Conservation (phyloP, 2,329 filamentous ascomycete genomes). For the Amauroascus niger region DNA sequence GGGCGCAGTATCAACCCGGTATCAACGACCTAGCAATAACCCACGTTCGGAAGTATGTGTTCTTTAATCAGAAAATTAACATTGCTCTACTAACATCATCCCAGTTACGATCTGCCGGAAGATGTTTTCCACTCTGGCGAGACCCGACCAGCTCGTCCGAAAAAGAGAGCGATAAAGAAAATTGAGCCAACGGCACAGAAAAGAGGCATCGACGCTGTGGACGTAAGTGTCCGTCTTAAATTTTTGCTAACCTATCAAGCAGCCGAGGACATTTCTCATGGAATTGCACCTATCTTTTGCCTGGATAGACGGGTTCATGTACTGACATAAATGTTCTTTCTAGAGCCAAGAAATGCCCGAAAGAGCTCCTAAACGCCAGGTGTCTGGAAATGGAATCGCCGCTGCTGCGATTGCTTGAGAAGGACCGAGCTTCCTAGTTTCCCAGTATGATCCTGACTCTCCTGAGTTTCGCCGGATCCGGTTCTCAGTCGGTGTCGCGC, state of each 20-base stretch:
- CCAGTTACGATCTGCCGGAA: conserved; percentile 73
- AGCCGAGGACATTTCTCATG: neutral
- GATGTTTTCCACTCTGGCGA: conserved; percentile 82
- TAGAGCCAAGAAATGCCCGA: conserved; percentile 15
- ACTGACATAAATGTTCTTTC: conserved; percentile 12
- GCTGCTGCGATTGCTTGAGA: conserved; percentile 14
- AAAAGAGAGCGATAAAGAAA: conserved; percentile 43
- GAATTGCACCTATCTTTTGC: neutral
- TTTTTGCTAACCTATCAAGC: conserved; percentile 8
- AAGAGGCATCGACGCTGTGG: conserved; percentile 32
- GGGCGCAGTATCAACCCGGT: conserved; percentile 65
- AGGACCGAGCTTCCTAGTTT: neutral
- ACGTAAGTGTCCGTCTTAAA: conserved; percentile 31
- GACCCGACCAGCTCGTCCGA: conserved; percentile 51
- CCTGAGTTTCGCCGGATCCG: neutral
- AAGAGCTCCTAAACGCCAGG: conserved; percentile 15
- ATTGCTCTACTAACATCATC: conserved; percentile 13
- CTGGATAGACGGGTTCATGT: neutral
- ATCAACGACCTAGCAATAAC: conserved; percentile 70
- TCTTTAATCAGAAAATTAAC: conserved; percentile 3
- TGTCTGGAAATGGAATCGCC: conserved; percentile 17
- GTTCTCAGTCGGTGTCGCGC: neutral
- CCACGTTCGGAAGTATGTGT: conserved; percentile 66
- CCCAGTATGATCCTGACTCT: neutral
- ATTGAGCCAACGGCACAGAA: conserved; percentile 30